Evolutionary conservation across 2,329 filamentous ascomycete species (phyloP), one percentile per base, ranked within the genome.

Genomic region (Penicillium oxalicum): DNA sequence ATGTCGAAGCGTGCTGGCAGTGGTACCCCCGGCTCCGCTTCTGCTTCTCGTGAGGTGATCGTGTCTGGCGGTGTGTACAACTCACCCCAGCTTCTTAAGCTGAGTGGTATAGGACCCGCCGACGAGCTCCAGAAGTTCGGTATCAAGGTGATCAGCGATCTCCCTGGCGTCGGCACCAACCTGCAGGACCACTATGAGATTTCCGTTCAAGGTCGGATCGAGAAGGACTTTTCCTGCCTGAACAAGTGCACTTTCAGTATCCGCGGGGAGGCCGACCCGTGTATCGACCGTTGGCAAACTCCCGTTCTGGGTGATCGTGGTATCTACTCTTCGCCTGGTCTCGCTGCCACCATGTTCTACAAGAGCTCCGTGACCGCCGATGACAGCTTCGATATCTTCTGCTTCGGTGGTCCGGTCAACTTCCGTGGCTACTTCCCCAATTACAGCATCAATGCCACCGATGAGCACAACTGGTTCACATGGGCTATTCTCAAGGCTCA

Each of bases 111-210:
- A 32, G 83, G 83, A 0, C 80, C 81, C 0, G 59, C 65, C 9
- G 61, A 68, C 0, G 76, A 82, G 54, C 74, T 87, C 5, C 53
- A 72, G 18, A 69, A 71, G 45, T 74, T 79, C 58, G 66, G 70
- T n/a, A 84, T 86, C 53, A 59, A 71, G 2, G 66, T 79, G 0
- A 55, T 83, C 13, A 70, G 75, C 4, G 74, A 84, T 52, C 77
- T 80, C 0, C 77, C 78, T 1, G 80, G 83, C 39, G 82, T 87
- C 3, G 83, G 83, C 4, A 77, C 76, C 49, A 83, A 86, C 65
- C 71, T 87, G 4, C 72, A 82, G 49, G 82, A 87, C 59, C 81
- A 82, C 52, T 65, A 65, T 13, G 61, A 66, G 25, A 57, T 56
- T 39, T 47, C 49, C 4, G 59, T 65, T 8, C 53, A 59, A 25